Base-by-base conservation (phyloP, 371 early-diverging fungal species). In the Blakeslea trispora region DNA sequence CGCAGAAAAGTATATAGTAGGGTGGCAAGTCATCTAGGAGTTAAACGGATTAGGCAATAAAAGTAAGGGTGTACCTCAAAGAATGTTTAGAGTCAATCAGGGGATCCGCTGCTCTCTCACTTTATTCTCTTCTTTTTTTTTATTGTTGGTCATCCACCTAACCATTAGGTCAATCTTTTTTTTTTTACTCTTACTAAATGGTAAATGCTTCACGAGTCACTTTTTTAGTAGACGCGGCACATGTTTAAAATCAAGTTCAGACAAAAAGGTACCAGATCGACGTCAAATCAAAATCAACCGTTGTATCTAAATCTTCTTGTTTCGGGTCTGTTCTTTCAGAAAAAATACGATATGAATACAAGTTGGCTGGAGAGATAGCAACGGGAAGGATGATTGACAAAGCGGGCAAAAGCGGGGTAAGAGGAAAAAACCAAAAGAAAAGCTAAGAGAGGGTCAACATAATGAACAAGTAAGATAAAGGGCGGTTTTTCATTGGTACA, bases 401-500 rank as follows among this genome's bases (percentile, higher is more conserved):
- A 57, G 66, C 61, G 66, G 61, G 61, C 61, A 61, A 61, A 61
- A 61, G 61, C 66, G 61, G 66, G 55, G 50, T 31, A 28, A 19
- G 15, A 45, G 19, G 22, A 34, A 34, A 23, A n/a, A n/a, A 49
- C 3, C 15, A 5, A 10, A 21, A n/a, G 18, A n/a, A 19, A 43
- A 17, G 9, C 3, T n/a, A n/a, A n/a, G 21, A 21, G 10, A 14
- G 17, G 17, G 18, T 14, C 19, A 19, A 21, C 3, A 43, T 8
- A 43, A 18, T 14, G 43, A 43, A n/a, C 8, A n/a, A 43, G 17
- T 8, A 17, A 17, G 21, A 19, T 8, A 43, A 21, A 2, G 18
- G 18, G 43, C 44, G 32, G 24, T 17, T 45, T 54, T 31, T 45
- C 61, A 61, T 61, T 61, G 61, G 61, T 61, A 55, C 61, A 61